Evolutionary conservation across 306 rosid species (phyloP).

Genomic region (Gastrolobium bilobum): DNA sequence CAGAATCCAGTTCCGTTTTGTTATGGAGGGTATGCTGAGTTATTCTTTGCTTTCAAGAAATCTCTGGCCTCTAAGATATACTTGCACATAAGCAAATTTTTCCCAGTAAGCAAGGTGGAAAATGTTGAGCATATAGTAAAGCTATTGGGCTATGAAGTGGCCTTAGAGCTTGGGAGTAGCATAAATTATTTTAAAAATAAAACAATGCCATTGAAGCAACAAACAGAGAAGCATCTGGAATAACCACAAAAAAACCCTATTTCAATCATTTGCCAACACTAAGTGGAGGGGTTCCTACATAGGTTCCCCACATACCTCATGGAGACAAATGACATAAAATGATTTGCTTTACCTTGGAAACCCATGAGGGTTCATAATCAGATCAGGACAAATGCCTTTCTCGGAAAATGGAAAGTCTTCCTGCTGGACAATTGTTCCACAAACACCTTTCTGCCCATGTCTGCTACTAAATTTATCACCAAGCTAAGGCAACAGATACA

Average conservation of each 20-base stretch:
- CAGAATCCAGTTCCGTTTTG: constrained; percentile 1
- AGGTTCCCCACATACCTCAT: not conserved
- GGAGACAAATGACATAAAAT: constrained; percentile 3
- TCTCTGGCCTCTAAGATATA: constrained; percentile 11
- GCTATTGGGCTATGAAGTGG: constrained; percentile 3
- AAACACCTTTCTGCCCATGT: constrained; percentile 99
- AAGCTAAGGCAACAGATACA: constrained; percentile 60
- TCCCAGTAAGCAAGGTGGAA: not conserved
- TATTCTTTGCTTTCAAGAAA: not conserved
- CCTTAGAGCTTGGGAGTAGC: not conserved
- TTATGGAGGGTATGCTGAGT: not conserved
- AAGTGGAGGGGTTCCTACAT: not conserved
- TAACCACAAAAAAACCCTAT: not conserved
- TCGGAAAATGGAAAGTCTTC: constrained; percentile 98
- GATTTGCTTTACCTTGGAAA: constrained; percentile 77
- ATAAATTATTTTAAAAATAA: not conserved
- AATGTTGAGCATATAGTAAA: not conserved
- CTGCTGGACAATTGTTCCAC: constrained; percentile 94
- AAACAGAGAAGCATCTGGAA: constrained; percentile 20
- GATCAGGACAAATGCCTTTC: constrained; percentile 97
- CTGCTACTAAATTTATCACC: constrained; percentile 99
- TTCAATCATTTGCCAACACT: constrained; percentile 12
- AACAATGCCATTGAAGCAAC: constrained; percentile 22
- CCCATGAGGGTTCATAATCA: constrained; percentile 99
- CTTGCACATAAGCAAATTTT: not conserved